Percentiles rank a stretch among this genome's conserved stretches.
Evolutionary conservation across 306 rosid species (phyloP).

Genomic region (Ormosia emarginata): DNA sequence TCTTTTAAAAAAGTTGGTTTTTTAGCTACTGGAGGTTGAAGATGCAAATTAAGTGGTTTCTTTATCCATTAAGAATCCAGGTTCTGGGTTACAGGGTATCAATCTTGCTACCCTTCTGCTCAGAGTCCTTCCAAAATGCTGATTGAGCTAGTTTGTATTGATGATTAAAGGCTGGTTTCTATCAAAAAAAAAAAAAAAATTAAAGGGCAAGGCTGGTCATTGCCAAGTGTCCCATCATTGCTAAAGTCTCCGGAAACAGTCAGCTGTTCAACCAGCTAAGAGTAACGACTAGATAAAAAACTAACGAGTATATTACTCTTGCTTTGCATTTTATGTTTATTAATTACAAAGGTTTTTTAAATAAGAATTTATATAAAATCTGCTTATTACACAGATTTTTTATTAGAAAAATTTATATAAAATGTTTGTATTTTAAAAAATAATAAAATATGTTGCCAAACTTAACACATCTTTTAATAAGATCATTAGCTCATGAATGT

Average conservation of each 20-base stretch:
- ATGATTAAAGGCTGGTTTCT: neutral
- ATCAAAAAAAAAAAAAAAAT: too few relatives aligned
- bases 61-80: neutral
- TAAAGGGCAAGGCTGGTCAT: neutral
- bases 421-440: too few relatives aligned
- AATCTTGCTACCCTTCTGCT: neutral
- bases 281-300: neutral
- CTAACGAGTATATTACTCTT: too few relatives aligned
- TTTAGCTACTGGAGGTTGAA: neutral
- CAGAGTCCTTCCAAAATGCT: neutral
- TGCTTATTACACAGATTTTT: neutral
- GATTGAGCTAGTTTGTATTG: neutral
- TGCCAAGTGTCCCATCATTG: neutral
- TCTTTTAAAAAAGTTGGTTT: neutral
- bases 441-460: too few relatives aligned
- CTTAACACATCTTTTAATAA: neutral
- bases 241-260: neutral
- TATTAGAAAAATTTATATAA: neutral
- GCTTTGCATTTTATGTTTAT: neutral
- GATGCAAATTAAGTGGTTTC: neutral
- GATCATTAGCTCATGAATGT: neutral
- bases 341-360: neutral
- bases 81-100: neutral
- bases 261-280: neutral
- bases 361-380: too few relatives aligned